Conservation (phyloP, 2,329 filamentous ascomycete genomes). For the Penicillium sp. region DNA sequence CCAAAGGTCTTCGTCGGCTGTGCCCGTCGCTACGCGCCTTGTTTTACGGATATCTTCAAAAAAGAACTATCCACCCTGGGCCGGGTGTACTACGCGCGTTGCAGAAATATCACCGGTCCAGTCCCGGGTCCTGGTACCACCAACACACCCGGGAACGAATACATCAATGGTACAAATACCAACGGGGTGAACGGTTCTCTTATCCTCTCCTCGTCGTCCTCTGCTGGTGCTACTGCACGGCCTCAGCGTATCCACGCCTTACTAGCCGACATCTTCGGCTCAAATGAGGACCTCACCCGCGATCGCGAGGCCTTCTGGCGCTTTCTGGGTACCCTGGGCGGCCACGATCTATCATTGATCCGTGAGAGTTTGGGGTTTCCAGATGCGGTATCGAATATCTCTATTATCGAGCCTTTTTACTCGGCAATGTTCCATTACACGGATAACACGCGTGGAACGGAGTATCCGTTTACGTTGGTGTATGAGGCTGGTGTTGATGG, state of each 20-base stretch:
- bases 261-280: constrained; percentile 37
- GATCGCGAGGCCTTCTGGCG: constrained; percentile 45
- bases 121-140: constrained; percentile 33
- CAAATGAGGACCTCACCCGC: constrained; percentile 35
- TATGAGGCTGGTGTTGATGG: constrained; percentile 64
- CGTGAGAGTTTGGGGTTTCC: constrained; percentile 61
- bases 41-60: constrained; percentile 60
- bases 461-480: constrained; percentile 55
- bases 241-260: constrained; percentile 24
- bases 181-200: not conserved
- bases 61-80: constrained; percentile 59
- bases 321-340: constrained; percentile 57
- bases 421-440: constrained; percentile 45
- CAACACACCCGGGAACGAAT: not conserved
- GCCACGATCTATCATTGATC: constrained; percentile 62
- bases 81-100: constrained; percentile 62
- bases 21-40: constrained; percentile 65
- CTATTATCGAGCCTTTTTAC: constrained; percentile 52
- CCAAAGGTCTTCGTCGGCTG: constrained; percentile 64
- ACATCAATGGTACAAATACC: not conserved
- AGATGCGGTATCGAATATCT: constrained; percentile 53
- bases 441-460: constrained; percentile 20
- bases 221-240: not conserved
- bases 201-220: not conserved
- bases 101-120: constrained; percentile 60